Conservation (phyloP, 2,329 filamentous ascomycete species). For the Trichoderma hamatum region DNA sequence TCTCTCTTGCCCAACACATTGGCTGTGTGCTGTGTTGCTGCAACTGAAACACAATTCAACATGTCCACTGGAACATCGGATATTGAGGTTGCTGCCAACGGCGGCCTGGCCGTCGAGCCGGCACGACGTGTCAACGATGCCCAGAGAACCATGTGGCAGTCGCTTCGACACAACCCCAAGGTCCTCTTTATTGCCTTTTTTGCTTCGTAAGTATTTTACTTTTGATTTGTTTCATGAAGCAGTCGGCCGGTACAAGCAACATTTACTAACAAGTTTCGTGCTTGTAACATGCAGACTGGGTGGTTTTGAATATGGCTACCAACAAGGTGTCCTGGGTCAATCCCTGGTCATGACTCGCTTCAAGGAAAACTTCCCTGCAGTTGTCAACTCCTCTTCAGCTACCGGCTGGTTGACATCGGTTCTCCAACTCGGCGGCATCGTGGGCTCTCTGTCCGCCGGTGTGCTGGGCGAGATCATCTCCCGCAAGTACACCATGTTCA, state of each 20-base stretch:
- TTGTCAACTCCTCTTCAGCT: conserved; percentile 49
- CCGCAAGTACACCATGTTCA: conserved; percentile 69
- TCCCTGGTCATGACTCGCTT: conserved; percentile 58
- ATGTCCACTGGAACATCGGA: conserved; percentile 27
- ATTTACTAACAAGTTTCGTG: neutral
- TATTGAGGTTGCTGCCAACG: conserved; percentile 26
- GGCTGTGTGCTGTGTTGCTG: neutral
- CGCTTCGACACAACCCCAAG: conserved; percentile 42
- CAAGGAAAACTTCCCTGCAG: conserved; percentile 51
- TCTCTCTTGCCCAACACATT: neutral
- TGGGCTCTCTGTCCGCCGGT: conserved; percentile 70
- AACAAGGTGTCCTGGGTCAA: conserved; percentile 58
- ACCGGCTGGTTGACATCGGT: conserved; percentile 67
- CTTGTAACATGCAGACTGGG: conserved; percentile 44
- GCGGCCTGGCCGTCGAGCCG: conserved; percentile 28
- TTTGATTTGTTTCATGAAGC: neutral
- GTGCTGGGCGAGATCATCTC: conserved; percentile 71
- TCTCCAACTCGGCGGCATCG: conserved; percentile 75
- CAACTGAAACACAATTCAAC: neutral
- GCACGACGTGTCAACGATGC: conserved; percentile 27
- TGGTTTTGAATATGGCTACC: conserved; percentile 57
- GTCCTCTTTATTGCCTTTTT: conserved; percentile 46
- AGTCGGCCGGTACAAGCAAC: neutral
- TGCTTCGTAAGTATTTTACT: conserved; percentile 40
- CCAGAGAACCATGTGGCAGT: conserved; percentile 34